Evolutionary conservation across 2,329 filamentous ascomycete genomes (phyloP).

Genomic region (Diaporthe australafricana): DNA sequence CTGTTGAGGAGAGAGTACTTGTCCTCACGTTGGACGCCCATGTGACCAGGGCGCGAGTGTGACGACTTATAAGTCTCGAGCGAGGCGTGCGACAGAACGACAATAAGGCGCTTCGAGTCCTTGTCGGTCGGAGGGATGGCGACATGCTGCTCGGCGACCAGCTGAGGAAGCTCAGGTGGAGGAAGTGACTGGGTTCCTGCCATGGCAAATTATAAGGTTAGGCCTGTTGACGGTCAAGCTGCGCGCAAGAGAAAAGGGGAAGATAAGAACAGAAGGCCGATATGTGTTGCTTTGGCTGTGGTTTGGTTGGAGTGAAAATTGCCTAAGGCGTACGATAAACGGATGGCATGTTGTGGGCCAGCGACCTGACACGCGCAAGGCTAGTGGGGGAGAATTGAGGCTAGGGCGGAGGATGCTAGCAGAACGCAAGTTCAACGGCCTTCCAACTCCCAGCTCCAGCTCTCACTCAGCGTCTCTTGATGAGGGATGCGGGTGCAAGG

Average conservation of each 20-base stretch:
- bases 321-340: slow-evolving; percentile 9
- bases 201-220: slow-evolving; percentile 43
- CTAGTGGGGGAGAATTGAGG: neutral
- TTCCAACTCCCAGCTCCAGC: neutral
- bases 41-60: slow-evolving; percentile 74
- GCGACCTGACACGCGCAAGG: slow-evolving; percentile 7
- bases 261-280: too few species aligned
- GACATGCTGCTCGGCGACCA: slow-evolving; percentile 91
- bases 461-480: neutral
- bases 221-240: slow-evolving; percentile 16
- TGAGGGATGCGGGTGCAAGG: neutral
- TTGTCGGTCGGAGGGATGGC: slow-evolving; percentile 90
- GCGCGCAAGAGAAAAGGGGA: slow-evolving; percentile 35
- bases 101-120: slow-evolving; percentile 90
- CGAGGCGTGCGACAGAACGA: slow-evolving; percentile 96
- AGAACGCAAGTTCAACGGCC: neutral
- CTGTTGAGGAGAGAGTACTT: slow-evolving; percentile 98
- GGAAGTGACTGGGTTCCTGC: slow-evolving; percentile 94
- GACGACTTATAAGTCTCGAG: slow-evolving; percentile 97
- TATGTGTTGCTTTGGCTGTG: slow-evolving; percentile 1
- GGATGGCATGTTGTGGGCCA: slow-evolving; percentile 26
- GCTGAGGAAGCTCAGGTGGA: slow-evolving; percentile 87
- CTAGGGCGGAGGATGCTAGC: neutral
- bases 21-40: slow-evolving; percentile 79
- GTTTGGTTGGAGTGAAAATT: neutral